Percentiles rank a stretch among this genome's conserved stretches.
Evolutionary conservation across 345 rosid species (phyloP).

Genomic region (Citropsis articulata): DNA sequence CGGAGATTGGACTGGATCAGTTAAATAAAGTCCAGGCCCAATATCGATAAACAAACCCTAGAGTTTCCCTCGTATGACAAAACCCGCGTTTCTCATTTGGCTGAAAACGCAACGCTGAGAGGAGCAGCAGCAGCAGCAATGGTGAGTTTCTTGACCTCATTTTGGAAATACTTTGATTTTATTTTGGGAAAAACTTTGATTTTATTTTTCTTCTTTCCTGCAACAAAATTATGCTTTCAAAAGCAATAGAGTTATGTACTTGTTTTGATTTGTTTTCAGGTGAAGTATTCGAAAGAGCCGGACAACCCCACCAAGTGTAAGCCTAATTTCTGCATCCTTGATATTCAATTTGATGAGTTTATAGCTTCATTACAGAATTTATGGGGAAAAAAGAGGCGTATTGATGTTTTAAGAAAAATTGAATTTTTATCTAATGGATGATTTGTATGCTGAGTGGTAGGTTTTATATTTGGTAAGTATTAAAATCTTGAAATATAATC

Average conservation of each 20-base stretch:
- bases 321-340: background rate
- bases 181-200: background rate
- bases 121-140: constrained; percentile 16
- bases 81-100: background rate
- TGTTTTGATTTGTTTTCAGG: constrained; percentile 32
- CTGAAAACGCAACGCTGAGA: background rate
- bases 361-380: background rate
- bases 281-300: constrained; percentile 75
- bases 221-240: background rate
- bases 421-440: background rate
- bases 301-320: constrained; percentile 77
- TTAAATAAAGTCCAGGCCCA: background rate
- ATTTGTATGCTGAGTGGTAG: background rate
- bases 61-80: background rate
- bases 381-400: background rate
- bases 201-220: background rate
- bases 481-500: constrained; percentile 4
- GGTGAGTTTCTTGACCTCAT: constrained; percentile 13
- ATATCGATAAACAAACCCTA: constrained; percentile 1
- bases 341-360: background rate
- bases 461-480: background rate
- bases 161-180: background rate
- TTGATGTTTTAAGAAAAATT: background rate
- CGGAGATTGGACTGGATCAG: background rate
- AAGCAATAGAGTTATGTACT: background rate